Evolutionary conservation across 2,329 filamentous ascomycete species (phyloP).

Genomic region (Fusarium luffae): DNA sequence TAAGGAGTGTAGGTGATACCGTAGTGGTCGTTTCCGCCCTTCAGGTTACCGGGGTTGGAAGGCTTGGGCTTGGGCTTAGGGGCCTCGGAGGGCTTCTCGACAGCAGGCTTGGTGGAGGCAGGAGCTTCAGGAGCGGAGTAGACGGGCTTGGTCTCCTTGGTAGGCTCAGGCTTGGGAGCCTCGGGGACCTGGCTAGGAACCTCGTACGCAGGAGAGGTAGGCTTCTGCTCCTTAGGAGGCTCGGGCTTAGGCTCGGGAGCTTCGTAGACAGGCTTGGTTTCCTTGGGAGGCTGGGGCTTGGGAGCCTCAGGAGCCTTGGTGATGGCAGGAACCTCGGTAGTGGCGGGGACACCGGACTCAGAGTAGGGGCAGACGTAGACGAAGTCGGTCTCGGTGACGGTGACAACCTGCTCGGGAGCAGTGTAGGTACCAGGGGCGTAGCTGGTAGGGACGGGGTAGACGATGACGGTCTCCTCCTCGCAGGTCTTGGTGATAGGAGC

Average conservation of each 20-base stretch:
- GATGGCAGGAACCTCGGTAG: conserved; percentile 29
- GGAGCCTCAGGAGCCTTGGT: conserved; percentile 31
- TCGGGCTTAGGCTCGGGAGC: conserved; percentile 35
- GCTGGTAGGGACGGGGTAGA: conserved; percentile 73
- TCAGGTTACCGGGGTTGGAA: conserved; percentile 47
- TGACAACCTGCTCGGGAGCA: conserved; percentile 72
- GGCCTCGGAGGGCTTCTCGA: conserved; percentile 41
- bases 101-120: conserved; percentile 16
- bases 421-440: conserved; percentile 79
- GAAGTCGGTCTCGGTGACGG: conserved; percentile 74
- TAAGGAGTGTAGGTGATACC: conserved; percentile 87
- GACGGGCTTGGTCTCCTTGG: conserved; percentile 7
- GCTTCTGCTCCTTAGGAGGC: conserved; percentile 35
- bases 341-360: conserved; percentile 53
- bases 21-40: conserved; percentile 67
- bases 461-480: conserved; percentile 64
- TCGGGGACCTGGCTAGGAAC: conserved; percentile 24
- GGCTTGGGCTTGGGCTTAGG: conserved; percentile 41
- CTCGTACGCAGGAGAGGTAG: conserved; percentile 24
- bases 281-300: conserved; percentile 39
- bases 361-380: conserved; percentile 78
- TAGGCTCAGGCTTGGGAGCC: conserved; percentile 6
- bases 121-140: conserved; percentile 21
- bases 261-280: conserved; percentile 33
- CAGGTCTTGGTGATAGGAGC: conserved; percentile 73